Base-by-base conservation (phyloP, 2,329 filamentous ascomycete genomes). In the Rosellinia necatrix region DNA sequence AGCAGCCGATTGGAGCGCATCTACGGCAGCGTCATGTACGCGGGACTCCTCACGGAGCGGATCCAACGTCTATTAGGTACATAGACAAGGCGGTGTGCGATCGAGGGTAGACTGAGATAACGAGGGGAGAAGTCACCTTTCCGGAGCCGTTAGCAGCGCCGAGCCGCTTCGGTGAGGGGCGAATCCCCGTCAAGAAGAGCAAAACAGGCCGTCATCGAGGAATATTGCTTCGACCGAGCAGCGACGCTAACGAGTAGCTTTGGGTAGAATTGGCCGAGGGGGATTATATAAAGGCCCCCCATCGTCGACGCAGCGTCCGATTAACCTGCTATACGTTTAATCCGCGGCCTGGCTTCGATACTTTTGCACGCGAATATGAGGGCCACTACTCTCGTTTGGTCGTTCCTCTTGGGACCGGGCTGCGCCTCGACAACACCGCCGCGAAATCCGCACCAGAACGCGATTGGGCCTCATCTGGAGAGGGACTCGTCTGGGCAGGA, bases 381-480 rank as follows among this genome's bases (percentile, higher is more conserved):
- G 57, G 10, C 34, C n/a, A 49, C 48, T 19, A 40, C 21, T 32
- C 15, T 49, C 25, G 21, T 64, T 24, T 52, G 24, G 40, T 64
- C 49, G 53, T 54, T 66, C 12, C 43, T 58, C 35, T 55, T 59
- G 9, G 49, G 52, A 12, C 37, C 60, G 8, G 46, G 56, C 6
- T 63, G 47, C 32, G 59, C 64, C 13, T 64, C 62, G 13, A 63
- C 60, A 50, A 47, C 64, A 9, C 56, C 56, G 10, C 17, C 40
- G n/a, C 10, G 42, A 34, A 58, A 59, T 21, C 22, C 29, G 29
- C 22, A 60, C 9, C 32, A 54, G 21, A 51, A 47, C 19, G 44
- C 53, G 22, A 34, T 54, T 24, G 58, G 58, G 32, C 41, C 59
- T 22, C 48, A 17, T 25, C 51, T 46, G 49, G 56, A 63, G 48